phyloP scores from a whole-genome alignment of 306 rosid species.

The Castanea sativa region DNA sequence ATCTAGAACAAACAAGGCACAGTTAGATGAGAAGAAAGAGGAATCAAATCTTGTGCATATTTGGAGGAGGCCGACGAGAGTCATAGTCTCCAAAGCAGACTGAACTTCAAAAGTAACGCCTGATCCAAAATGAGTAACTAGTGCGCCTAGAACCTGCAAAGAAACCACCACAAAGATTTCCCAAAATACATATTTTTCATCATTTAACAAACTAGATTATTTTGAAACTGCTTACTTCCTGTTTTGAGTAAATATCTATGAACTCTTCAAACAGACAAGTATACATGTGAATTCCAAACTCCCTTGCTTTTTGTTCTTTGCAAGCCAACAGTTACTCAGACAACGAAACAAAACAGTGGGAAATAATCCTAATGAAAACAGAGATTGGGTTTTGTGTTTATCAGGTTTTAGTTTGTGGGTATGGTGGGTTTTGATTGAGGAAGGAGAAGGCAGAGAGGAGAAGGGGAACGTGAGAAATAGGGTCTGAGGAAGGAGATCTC shows the following conservation, averaged over 20 bases:
- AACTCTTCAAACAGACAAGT: conserved; percentile 34
- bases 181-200: background rate
- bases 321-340: conserved; percentile 39
- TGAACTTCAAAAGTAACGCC: conserved; percentile 33
- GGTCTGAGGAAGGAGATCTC: no score
- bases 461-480: no score
- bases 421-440: no score
- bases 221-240: conserved; percentile 31
- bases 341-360: conserved; percentile 31
- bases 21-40: conserved; percentile 32
- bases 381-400: no score
- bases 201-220: background rate
- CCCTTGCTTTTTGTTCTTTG: conserved; percentile 35
- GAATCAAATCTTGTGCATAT: conserved; percentile 30
- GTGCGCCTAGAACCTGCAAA: conserved; percentile 38
- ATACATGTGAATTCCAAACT: conserved; percentile 32
- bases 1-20: conserved; percentile 10
- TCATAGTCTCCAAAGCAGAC: conserved; percentile 35
- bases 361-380: conserved; percentile 28
- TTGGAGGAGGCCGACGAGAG: conserved; percentile 30
- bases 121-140: conserved; percentile 41
- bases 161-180: conserved; percentile 2
- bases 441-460: no score
- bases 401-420: no score
- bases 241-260: conserved; percentile 36